These are phyloP conservation scores for Wickerhamomyces canadensis DNA, from an alignment of 805 yeast species.

Conservation along the genomic window DNA sequence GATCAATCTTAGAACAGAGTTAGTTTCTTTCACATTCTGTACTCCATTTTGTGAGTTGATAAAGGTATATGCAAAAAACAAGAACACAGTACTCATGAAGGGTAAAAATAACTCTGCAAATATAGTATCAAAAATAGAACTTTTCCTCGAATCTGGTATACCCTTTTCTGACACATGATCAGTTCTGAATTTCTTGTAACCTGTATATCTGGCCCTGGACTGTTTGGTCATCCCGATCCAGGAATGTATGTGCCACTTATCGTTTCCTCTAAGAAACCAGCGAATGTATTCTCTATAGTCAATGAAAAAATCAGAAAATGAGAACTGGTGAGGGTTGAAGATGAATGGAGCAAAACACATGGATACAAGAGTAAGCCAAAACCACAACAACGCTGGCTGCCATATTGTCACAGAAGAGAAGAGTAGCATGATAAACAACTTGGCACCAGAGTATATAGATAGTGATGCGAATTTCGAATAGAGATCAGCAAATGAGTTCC, in stretches of 20 bases:
- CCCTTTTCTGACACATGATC: conserved; percentile 60
- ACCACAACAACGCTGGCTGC: conserved; percentile 69
- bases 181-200: conserved; percentile 72
- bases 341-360: conserved; percentile 66
- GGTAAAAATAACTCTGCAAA: conserved; percentile 80
- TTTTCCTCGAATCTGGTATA: conserved; percentile 64
- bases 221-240: conserved; percentile 76
- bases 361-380: conserved; percentile 66
- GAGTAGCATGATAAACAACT: conserved; percentile 59
- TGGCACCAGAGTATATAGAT: conserved; percentile 75
- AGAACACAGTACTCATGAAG: conserved; percentile 58
- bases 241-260: conserved; percentile 58
- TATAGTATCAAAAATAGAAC: conserved; percentile 70
- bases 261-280: conserved; percentile 82
- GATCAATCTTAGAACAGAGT: conserved; percentile 57
- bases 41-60: conserved; percentile 89
- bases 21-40: conserved; percentile 37
- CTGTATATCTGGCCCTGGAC: conserved; percentile 85
- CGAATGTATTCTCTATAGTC: conserved; percentile 59
- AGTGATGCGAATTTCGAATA: conserved; percentile 73
- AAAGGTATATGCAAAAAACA: conserved; percentile 69
- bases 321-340: conserved; percentile 74
- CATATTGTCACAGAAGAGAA: conserved; percentile 80
- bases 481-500: conserved; percentile 64
- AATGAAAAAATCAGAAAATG: conserved; percentile 61